phyloP scores from a whole-genome alignment of 306 rosid species.

The Gleditsia sinensis region DNA sequence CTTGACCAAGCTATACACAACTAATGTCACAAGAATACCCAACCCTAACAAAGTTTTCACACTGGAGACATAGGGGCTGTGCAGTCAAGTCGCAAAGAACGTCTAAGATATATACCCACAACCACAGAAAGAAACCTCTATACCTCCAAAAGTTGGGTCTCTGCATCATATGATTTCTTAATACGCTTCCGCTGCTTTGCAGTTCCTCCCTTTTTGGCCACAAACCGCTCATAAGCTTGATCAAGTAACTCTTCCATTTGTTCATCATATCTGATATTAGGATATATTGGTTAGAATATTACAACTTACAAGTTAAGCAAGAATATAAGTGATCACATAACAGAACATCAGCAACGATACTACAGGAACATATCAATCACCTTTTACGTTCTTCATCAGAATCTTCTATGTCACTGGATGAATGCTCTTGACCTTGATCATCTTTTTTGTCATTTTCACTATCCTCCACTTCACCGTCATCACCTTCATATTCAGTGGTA shows the following conservation, averaged over 20 bases:
- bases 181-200: slow-evolving; percentile 82
- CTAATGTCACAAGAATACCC: slow-evolving; percentile 2
- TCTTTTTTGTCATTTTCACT: slow-evolving; percentile 52
- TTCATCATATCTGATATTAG: slow-evolving; percentile 68
- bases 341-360: slow-evolving; percentile 5
- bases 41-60: background rate
- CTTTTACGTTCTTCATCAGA: slow-evolving; percentile 87
- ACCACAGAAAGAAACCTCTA: background rate
- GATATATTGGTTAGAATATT: slow-evolving; percentile 18
- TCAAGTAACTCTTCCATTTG: slow-evolving; percentile 78
- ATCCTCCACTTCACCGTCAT: slow-evolving; percentile 49
- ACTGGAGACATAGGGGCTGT: background rate
- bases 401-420: slow-evolving; percentile 72
- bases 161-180: slow-evolving; percentile 56
- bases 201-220: slow-evolving; percentile 75
- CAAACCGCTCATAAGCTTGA: slow-evolving; percentile 75
- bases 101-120: background rate
- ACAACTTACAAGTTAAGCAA: background rate
- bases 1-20: background rate
- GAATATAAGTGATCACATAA: slow-evolving; percentile 6
- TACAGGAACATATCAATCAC: slow-evolving; percentile 46
- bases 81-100: background rate
- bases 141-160: slow-evolving; percentile 74
- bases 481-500: slow-evolving; percentile 69
- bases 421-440: slow-evolving; percentile 44